These are phyloP conservation scores for Glycine soja DNA, from an alignment of 306 rosid species.

Conservation along the genomic window DNA sequence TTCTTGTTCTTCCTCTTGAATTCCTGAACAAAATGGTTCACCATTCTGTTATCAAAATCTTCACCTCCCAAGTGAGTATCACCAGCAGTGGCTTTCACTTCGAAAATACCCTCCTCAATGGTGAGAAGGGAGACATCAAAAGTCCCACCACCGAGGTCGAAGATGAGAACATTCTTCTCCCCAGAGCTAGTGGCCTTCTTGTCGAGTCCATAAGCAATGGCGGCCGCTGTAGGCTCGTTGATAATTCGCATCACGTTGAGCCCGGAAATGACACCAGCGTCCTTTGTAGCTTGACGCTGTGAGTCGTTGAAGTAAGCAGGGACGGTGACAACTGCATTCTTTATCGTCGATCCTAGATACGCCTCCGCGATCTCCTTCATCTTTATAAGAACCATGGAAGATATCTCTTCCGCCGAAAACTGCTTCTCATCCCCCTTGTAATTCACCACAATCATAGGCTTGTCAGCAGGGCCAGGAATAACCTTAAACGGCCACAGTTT, in stretches of 20 bases:
- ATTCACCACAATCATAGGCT: conserved; percentile 60
- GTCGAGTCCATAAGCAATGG: conserved; percentile 67
- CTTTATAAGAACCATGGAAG: conserved; percentile 64
- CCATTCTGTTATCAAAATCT: conserved; percentile 68
- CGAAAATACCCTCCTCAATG: conserved; percentile 64
- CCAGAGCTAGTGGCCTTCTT: conserved; percentile 51
- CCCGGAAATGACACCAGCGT: conserved; percentile 64
- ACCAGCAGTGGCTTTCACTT: conserved; percentile 66
- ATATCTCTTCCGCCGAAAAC: conserved; percentile 62
- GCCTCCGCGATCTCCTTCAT: conserved; percentile 71
- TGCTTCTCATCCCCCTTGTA: conserved; percentile 65
- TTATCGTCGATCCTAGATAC: conserved; percentile 51
- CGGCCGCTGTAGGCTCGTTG: conserved; percentile 67
- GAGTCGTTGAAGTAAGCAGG: conserved; percentile 70
- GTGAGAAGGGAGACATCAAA: conserved; percentile 64
- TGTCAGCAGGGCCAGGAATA: conserved; percentile 59
- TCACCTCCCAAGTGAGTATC: conserved; percentile 74
- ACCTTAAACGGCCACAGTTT: conserved; percentile 69
- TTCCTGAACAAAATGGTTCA: conserved; percentile 68
- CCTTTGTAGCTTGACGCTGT: conserved; percentile 66
- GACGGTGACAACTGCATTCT: conserved; percentile 63
- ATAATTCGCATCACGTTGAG: conserved; percentile 67
- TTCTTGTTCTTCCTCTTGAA: conserved; percentile 63
- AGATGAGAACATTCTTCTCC: conserved; percentile 63
- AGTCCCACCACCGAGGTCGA: conserved; percentile 66